Conservation (phyloP, 345 rosid species). For the Sonneratia alba region DNA sequence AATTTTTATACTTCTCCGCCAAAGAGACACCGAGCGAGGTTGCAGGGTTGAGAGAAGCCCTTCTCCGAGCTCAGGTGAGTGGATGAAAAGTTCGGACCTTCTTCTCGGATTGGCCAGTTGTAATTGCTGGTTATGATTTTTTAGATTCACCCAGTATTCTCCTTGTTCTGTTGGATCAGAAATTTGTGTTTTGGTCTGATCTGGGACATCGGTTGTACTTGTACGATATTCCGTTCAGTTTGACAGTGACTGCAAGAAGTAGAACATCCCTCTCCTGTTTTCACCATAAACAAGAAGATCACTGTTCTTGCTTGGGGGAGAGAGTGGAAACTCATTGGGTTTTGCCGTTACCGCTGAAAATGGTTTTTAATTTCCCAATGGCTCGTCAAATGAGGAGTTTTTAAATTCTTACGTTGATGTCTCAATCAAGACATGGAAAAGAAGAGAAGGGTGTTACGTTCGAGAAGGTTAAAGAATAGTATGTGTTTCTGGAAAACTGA, state of each 20-base stretch:
- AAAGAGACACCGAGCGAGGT: not conserved
- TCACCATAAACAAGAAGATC: not conserved
- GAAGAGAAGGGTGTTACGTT: constrained; percentile 3
- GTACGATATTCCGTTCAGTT: not conserved
- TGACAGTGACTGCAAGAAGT: not conserved
- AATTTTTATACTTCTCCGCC: not conserved
- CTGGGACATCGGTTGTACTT: not conserved
- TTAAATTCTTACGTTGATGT: not conserved
- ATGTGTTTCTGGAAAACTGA: not conserved
- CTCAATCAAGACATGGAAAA: not conserved
- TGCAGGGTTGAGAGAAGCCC: not conserved
- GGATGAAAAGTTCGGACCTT: not conserved
- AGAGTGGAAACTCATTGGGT: not conserved
- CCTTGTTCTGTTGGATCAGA: not conserved
- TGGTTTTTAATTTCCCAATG: not conserved
- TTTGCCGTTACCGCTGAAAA: not conserved
- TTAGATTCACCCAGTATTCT: not conserved
- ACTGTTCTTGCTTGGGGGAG: not conserved
- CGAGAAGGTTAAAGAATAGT: not conserved
- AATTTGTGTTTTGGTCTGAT: not conserved
- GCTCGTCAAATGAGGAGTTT: not conserved
- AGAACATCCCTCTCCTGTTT: not conserved
- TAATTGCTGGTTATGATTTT: not conserved
- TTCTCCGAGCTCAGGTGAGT: constrained; percentile 3
- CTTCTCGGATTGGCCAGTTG: not conserved